Percentiles rank a stretch among this genome's conserved stretches.
phyloP scores from a whole-genome alignment of 2,329 filamentous ascomycete species.

The Xylaria sp. region DNA sequence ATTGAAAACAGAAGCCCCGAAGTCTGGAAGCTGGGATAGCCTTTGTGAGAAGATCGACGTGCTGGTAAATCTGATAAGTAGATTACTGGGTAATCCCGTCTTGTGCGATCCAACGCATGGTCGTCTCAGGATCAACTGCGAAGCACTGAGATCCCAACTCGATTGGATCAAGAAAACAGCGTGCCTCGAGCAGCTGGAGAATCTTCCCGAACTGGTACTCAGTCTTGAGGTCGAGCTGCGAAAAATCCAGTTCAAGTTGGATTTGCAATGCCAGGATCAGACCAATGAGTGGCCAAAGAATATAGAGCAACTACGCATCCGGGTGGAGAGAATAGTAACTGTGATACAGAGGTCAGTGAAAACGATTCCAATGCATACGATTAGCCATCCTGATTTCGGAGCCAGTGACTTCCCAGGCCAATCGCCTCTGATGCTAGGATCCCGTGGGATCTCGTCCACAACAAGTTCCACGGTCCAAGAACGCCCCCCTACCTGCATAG shows the following conservation, averaged over 20 bases:
- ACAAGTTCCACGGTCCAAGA: neutral
- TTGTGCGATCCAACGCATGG: neutral
- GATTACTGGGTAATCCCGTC: constrained; percentile 22
- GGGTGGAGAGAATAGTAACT: constrained; percentile 41
- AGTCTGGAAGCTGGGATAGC: constrained; percentile 19
- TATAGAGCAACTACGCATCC: constrained; percentile 27
- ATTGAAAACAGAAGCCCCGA: constrained; percentile 18
- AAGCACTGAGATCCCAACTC: constrained; percentile 34
- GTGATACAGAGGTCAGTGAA: constrained; percentile 38
- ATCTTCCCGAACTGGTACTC: constrained; percentile 41
- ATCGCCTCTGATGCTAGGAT: neutral
- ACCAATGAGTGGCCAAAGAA: constrained; percentile 5
- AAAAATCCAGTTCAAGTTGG: constrained; percentile 29
- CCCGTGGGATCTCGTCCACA: neutral
- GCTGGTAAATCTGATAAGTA: constrained; percentile 27
- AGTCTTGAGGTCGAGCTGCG: constrained; percentile 38
- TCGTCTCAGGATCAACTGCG: constrained; percentile 27
- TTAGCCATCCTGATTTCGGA: constrained; percentile 2
- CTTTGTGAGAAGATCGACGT: constrained; percentile 25
- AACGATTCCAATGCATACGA: neutral
- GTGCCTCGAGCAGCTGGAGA: constrained; percentile 37
- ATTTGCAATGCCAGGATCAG: neutral
- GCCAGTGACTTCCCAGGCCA: constrained; percentile 39
- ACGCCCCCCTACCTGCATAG: neutral
- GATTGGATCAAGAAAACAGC: constrained; percentile 38